These are phyloP conservation scores for Grosmannia penicillata DNA, from an alignment of 2,329 filamentous ascomycete species.

Conservation along the genomic window DNA sequence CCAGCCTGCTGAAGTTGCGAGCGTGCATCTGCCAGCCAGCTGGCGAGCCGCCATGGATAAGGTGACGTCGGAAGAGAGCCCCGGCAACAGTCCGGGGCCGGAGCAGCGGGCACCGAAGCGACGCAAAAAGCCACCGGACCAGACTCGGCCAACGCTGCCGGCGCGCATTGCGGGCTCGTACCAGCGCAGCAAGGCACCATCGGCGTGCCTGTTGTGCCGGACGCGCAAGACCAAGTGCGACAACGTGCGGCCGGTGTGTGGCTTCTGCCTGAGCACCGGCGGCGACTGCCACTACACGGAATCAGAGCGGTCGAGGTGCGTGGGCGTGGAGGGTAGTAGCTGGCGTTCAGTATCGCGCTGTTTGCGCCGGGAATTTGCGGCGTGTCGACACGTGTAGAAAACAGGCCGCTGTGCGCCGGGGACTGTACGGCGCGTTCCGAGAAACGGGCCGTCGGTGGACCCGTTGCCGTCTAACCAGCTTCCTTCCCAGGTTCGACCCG, in stretches of 20 bases:
- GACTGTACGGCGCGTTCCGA: too few relatives aligned
- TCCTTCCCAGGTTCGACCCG: conserved; percentile 30
- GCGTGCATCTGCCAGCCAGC: too few relatives aligned
- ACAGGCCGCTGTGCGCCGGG: too few relatives aligned
- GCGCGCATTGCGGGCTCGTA: conserved; percentile 4
- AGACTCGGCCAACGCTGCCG: neutral
- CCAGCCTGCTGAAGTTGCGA: too few relatives aligned
- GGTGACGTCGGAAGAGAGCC: too few relatives aligned
- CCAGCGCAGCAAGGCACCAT: conserved; percentile 17
- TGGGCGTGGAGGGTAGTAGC: neutral
- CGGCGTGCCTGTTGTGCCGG: conserved; percentile 25
- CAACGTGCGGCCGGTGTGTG: conserved; percentile 20
- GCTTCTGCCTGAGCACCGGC: conserved; percentile 19
- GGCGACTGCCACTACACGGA: conserved; percentile 22
- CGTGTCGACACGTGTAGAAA: too few relatives aligned
- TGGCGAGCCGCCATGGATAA: too few relatives aligned
- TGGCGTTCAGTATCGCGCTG: neutral
- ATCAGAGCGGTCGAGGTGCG: conserved; percentile 19
- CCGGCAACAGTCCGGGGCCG: neutral
- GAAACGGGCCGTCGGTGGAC: too few relatives aligned
- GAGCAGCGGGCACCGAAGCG: neutral
- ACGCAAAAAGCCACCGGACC: neutral
- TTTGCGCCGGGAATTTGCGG: too few relatives aligned
- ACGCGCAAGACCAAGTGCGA: conserved; percentile 27
- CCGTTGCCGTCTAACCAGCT: too few relatives aligned